A percentile compares a stretch with the other conserved stretches of the same genome.
phyloP scores from a whole-genome alignment of 208 protist genomes.

The Trypanosoma rangeli region DNA sequence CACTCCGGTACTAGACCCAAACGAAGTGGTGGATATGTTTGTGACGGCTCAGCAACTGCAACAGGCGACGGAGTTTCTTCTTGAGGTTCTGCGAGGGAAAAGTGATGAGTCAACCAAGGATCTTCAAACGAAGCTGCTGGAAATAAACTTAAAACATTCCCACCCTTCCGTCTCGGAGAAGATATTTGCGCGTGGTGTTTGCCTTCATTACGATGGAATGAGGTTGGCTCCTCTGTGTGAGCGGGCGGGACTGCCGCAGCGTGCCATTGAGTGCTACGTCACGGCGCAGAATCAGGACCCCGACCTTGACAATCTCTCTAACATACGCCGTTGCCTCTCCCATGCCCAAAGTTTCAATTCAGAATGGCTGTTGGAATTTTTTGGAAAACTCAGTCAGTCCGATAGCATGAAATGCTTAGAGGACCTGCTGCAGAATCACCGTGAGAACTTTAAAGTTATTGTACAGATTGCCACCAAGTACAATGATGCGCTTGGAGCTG shows the following conservation, averaged over 20 bases:
- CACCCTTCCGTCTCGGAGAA: slow-evolving; percentile 97
- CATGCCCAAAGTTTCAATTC: slow-evolving; percentile 93
- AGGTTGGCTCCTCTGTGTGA: slow-evolving; percentile 98
- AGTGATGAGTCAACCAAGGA: slow-evolving; percentile 88
- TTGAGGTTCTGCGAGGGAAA: slow-evolving; percentile 96
- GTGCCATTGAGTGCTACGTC: slow-evolving; percentile 98
- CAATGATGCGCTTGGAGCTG: slow-evolving; percentile 94
- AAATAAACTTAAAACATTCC: slow-evolving; percentile 99
- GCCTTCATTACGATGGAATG: slow-evolving; percentile 97
- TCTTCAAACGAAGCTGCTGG: slow-evolving; percentile 99
- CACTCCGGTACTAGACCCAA: slow-evolving; percentile 74
- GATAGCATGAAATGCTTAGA: slow-evolving; percentile 96
- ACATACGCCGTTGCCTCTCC: slow-evolving; percentile 98
- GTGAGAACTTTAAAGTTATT: slow-evolving; percentile 98
- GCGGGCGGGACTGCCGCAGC: slow-evolving; percentile 95
- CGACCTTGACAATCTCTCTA: slow-evolving; percentile 89
- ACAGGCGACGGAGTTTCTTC: slow-evolving; percentile 97
- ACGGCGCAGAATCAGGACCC: slow-evolving; percentile 77
- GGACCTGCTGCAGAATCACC: slow-evolving; percentile 95
- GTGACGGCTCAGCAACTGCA: slow-evolving; percentile 94
- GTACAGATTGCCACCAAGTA: slow-evolving; percentile 99
- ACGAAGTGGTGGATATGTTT: slow-evolving; percentile 96
- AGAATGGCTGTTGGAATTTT: slow-evolving; percentile 96
- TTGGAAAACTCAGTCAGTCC: slow-evolving; percentile 95
- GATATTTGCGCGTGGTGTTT: slow-evolving; percentile 97